Percentiles rank a stretch among this genome's conserved stretches.
Conservation (phyloP, 2,329 filamentous ascomycete species). For the Blastomyces percursus region DNA sequence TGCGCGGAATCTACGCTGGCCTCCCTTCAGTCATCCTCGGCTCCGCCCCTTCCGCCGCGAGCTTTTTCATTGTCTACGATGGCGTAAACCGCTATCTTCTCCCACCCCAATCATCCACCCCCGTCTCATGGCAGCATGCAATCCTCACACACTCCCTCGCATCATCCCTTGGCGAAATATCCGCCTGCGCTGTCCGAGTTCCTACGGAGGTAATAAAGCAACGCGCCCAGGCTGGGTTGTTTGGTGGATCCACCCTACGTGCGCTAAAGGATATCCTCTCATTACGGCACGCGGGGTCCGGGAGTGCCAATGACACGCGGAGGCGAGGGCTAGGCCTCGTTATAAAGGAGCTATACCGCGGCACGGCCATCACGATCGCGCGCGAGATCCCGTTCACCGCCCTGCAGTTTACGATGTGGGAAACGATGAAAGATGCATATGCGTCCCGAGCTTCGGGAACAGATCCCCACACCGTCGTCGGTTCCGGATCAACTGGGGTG, state of each 20-base stretch:
- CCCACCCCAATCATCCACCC: slow-evolving; percentile 21
- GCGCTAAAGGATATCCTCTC: slow-evolving; percentile 61
- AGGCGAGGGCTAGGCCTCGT: slow-evolving; percentile 44
- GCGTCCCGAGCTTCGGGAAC: slow-evolving; percentile 35
- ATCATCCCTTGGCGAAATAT: slow-evolving; percentile 75
- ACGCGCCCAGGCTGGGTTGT: slow-evolving; percentile 77
- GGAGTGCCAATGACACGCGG: slow-evolving; percentile 10
- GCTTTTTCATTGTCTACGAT: slow-evolving; percentile 97
- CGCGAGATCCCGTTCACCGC: slow-evolving; percentile 96
- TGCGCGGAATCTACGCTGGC: slow-evolving; percentile 85
- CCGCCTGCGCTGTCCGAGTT: slow-evolving; percentile 83
- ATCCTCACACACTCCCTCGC: slow-evolving; percentile 65
- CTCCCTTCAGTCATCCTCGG: slow-evolving; percentile 82
- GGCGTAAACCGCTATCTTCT: slow-evolving; percentile 51
- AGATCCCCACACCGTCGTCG: slow-evolving; percentile 13
- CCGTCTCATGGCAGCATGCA: slow-evolving; percentile 25
- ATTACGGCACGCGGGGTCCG: slow-evolving; percentile 30
- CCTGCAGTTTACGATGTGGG: slow-evolving; percentile 96
- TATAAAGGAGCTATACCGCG: slow-evolving; percentile 76
- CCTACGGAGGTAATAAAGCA: slow-evolving; percentile 98
- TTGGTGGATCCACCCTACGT: slow-evolving; percentile 56
- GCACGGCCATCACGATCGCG: slow-evolving; percentile 85
- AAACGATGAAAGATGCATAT: slow-evolving; percentile 61
- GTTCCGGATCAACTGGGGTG: slow-evolving; percentile 33
- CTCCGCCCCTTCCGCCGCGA: slow-evolving; percentile 82